Base-by-base conservation (phyloP, 1,284 basidiomycete species). In the Leccinum subrobustum region DNA sequence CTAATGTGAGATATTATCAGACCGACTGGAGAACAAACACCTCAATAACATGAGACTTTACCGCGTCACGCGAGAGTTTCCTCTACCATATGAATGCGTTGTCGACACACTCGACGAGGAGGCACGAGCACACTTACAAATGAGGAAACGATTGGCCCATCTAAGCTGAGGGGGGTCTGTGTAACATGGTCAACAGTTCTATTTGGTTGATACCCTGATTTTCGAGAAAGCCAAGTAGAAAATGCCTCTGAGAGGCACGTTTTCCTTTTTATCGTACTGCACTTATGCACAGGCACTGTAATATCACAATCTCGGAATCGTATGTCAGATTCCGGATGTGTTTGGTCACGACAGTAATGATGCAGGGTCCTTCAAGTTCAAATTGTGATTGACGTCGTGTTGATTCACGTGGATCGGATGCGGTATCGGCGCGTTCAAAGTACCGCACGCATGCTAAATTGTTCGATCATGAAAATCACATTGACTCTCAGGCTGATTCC, bases 1-100 rank as follows among this genome's bases (percentile, higher is more conserved):
- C 4, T 57, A 2, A 14, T 11, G 16, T 31, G 58, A 39, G 14
- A 48, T 11, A 12, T 5, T 33, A 56, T 62, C 68, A 90, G 89
- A 83, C 73, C 89, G 92, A 65, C 75, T 95, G 60, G 93, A 95
- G 74, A 93, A 92, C 78, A 93, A 95, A 74, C 93, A 95, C 63
- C 75, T 94, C 48, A 89, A 89, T 75, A 92, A 93, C 71, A 81
- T 88, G 72, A 89, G 91, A 79, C 86, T 90, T 69, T 92, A 91
- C 70, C 89, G 92, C 18, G 84, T 89, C 37, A 89, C 87, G 5
- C 78, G 86, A 37, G 91, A 93, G 67, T 83, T 91, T 8, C 89
- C 89, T 2, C 73, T 93, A 47, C 92, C 91, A 3, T 93, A 93
- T 31, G 50, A 52, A 16, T n/a, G 27, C 72, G 71, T 79, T 1